Conservation (phyloP, 768 basidiomycete genomes). For the Kwoniella botswanensis region DNA sequence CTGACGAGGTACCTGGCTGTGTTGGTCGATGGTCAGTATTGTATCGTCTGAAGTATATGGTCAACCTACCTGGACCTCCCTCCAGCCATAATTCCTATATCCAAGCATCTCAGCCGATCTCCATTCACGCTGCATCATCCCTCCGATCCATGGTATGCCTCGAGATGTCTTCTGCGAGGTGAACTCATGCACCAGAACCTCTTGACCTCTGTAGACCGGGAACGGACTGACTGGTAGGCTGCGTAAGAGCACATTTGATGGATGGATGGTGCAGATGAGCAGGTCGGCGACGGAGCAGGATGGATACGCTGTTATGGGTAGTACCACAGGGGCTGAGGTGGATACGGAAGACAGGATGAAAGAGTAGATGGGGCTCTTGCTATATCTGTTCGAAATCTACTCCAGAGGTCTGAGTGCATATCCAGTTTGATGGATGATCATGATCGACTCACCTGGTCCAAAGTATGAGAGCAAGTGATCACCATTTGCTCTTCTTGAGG, state of each 20-base stretch:
- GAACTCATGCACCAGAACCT: constrained; percentile 20
- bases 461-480: constrained; percentile 32
- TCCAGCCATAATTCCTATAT: constrained; percentile 28
- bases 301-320: constrained; percentile 11
- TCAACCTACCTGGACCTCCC: constrained; percentile 27
- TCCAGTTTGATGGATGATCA: too few species aligned
- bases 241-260: not conserved
- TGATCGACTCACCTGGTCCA: constrained; percentile 17
- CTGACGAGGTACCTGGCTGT: constrained; percentile 67
- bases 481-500: not conserved
- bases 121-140: constrained; percentile 18
- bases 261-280: constrained; percentile 10
- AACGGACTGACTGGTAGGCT: constrained; percentile 29
- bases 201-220: constrained; percentile 22
- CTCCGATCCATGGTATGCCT: not conserved
- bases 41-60: too few species aligned
- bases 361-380: not conserved
- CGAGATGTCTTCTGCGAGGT: not conserved
- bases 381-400: constrained; percentile 23
- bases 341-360: constrained; percentile 22
- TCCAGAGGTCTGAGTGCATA: not conserved
- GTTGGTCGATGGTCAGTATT: not conserved
- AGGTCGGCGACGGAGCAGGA: constrained; percentile 20
- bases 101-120: constrained; percentile 26
- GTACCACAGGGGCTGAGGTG: not conserved